Conservation (phyloP, 306 rosid species). For the Citrullus amarus region DNA sequence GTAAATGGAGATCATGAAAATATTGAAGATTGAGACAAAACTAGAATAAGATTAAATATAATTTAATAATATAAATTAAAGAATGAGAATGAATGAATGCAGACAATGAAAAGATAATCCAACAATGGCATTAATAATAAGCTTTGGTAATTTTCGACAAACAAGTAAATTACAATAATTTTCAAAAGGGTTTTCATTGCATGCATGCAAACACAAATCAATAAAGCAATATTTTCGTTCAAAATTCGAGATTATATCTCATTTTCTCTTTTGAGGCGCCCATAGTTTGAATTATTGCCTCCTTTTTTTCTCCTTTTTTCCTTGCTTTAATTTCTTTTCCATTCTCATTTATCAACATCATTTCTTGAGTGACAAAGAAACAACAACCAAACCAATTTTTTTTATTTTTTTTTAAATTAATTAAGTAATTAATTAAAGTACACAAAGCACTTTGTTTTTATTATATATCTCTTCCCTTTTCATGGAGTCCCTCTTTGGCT, state of each 20-base stretch:
- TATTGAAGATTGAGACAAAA: no score
- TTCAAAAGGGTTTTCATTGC: background rate
- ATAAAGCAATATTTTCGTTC: background rate
- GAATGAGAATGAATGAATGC: no score
- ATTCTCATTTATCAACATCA: background rate
- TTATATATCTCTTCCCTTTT: background rate
- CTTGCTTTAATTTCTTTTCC: background rate
- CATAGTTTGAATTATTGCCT: slow-evolving; percentile 23
- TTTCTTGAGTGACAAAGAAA: background rate
- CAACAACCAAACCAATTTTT: background rate
- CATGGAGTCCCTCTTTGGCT: background rate
- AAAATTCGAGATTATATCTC: background rate
- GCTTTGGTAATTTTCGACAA: background rate
- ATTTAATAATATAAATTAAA: no score
- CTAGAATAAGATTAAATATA: no score
- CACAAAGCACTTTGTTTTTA: background rate
- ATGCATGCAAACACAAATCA: background rate
- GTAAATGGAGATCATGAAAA: no score
- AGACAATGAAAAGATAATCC: no score
- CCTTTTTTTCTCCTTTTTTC: slow-evolving; percentile 22
- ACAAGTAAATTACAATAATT: background rate
- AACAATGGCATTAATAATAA: background rate
- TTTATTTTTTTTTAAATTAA: background rate
- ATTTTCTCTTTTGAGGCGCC: background rate
- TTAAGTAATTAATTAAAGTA: background rate